These are phyloP conservation scores for Pachyrhizus erosus DNA, from an alignment of 306 rosid species.

Conservation along the genomic window DNA sequence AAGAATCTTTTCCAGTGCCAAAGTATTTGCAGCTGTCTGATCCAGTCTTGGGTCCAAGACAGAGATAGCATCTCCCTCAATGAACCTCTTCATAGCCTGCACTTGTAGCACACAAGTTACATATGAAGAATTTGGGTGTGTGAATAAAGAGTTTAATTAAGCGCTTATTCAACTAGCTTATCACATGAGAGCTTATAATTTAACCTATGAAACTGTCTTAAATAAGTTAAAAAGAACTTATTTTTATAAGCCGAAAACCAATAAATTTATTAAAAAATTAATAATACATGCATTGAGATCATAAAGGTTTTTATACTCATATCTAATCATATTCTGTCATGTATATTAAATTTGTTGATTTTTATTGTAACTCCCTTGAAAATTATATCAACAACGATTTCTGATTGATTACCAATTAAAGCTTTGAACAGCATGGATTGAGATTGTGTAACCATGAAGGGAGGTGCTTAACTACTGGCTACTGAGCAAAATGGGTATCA, in stretches of 20 bases:
- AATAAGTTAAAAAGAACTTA: background rate
- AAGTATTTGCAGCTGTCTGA: conserved; percentile 54
- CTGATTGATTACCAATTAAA: background rate
- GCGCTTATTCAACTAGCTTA: background rate
- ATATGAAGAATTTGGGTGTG: conserved; percentile 7
- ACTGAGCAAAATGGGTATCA: background rate
- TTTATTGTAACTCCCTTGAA: background rate
- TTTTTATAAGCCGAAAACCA: background rate
- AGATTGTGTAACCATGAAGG: conserved; percentile 13
- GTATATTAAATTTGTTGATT: background rate
- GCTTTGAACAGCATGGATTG: background rate
- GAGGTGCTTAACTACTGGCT: conserved; percentile 5
- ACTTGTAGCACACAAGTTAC: conserved; percentile 43
- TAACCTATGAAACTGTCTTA: background rate
- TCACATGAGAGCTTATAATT: background rate
- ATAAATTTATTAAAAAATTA: background rate
- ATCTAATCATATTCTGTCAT: background rate
- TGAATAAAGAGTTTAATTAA: background rate
- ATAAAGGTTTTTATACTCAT: background rate
- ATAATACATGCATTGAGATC: background rate
- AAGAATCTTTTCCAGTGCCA: conserved; percentile 75
- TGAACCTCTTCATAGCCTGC: conserved; percentile 91
- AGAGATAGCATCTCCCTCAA: conserved; percentile 61
- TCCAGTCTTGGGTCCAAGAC: conserved; percentile 81
- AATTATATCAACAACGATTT: background rate